Evolutionary conservation across 352 stramenopile genomes (phyloP), one percentile per base, ranked within the genome.

Genomic region (Globisporangium nodosum): DNA sequence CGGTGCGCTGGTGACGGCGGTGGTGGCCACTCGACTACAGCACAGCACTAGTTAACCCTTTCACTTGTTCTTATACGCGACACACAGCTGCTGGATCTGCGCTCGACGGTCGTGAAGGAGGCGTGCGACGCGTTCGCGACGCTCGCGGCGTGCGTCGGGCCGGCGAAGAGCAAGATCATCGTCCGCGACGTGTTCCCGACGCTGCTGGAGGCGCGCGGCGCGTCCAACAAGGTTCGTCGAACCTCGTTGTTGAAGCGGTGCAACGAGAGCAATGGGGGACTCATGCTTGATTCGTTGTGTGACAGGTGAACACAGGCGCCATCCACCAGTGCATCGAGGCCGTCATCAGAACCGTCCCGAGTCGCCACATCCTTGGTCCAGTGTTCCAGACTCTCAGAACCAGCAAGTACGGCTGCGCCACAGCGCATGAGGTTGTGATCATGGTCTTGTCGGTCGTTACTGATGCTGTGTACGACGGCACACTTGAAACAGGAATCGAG

Each of bases 71-170:
- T 24, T 33, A 52, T 50, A 11, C 30, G 24, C 9, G 16, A 37
- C 20, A 46, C 31, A 30, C 33, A 77, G 69, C 21, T 77, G 18
- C 58, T 74, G 40, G 75, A 89, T 27, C 63, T 89, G 54, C 70
- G 79, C 54, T 85, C 76, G 3, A 69, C 73, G 13, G 78, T 89
- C 18, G 74, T 89, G 24, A 87, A 85, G 37, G 78, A 85, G 52
- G 76, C 71, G 8, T 87, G 79, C 20, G 61, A 73, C 2, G 79
- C 79, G 46, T 71, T 89, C 46, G 64, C 74, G 37, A 51, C 65
- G 39, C 53, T 89, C 3, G 61, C 78, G 5, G 54, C 52, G 16
- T 70, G 54, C 5, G 54, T 87, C 2, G 74, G 73, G 8, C 58
- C 71, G 0, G 51, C 59, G 18, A 72, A 70, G 53, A 79, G 72